A percentile compares a stretch with the other conserved stretches of the same genome.
Evolutionary conservation across 805 yeast genomes (phyloP).

Genomic region (Saccharomycopsis fermentans): DNA sequence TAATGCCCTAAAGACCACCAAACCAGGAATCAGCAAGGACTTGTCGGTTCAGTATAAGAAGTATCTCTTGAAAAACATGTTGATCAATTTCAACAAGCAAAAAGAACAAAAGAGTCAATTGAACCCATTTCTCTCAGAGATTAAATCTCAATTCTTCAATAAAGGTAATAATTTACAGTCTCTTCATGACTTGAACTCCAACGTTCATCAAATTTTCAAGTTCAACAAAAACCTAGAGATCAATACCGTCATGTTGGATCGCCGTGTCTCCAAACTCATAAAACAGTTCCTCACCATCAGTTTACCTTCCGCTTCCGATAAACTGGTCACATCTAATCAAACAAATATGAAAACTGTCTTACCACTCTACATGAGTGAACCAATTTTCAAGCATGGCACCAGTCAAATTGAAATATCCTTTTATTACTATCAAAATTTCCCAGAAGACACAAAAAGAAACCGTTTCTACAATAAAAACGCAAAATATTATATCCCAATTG

Average conservation of each 20-base stretch:
- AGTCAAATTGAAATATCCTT: slow-evolving; percentile 13
- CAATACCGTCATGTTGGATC: slow-evolving; percentile 13
- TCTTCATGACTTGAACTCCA: slow-evolving; percentile 10
- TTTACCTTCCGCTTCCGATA: neutral
- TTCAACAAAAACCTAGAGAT: slow-evolving; percentile 14
- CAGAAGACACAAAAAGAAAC: neutral
- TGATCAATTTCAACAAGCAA: slow-evolving; percentile 10
- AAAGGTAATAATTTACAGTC: slow-evolving; percentile 15
- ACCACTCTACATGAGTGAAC: slow-evolving; percentile 12
- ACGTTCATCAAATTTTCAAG: slow-evolving; percentile 14
- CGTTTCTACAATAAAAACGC: slow-evolving; percentile 6
- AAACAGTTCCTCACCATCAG: slow-evolving; percentile 10
- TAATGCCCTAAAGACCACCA: slow-evolving; percentile 4
- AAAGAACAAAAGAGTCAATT: slow-evolving; percentile 3
- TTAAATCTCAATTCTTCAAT: slow-evolving; percentile 6
- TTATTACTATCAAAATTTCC: slow-evolving; percentile 9
- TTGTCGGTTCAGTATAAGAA: slow-evolving; percentile 9
- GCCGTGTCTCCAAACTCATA: slow-evolving; percentile 9
- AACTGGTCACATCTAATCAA: neutral
- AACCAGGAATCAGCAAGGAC: neutral
- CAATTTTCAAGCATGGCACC: slow-evolving; percentile 12
- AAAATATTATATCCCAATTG: slow-evolving; percentile 11
- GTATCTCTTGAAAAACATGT: slow-evolving; percentile 10
- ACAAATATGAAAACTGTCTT: slow-evolving; percentile 5
- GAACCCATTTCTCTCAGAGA: slow-evolving; percentile 4